Evolutionary conservation across 495 filamentous ascomycete species (phyloP), one percentile per base, ranked within the genome.

Genomic region (Opeltia flavorubescens): DNA sequence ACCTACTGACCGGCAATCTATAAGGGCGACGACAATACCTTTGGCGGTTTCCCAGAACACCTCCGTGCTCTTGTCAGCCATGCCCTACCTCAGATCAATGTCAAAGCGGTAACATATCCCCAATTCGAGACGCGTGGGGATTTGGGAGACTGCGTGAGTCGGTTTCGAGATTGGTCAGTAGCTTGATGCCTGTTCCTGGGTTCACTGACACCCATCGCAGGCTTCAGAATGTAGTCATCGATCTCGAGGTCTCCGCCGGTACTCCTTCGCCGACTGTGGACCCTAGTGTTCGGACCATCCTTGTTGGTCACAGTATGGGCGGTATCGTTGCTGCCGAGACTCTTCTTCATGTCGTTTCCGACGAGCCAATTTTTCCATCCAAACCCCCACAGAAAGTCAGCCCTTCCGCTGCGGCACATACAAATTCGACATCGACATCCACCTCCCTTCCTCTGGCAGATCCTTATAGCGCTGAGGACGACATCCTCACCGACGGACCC

Each of bases 281-380:
- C 42, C 89, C 89, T 7, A 84, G 80, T 2, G 87, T 98, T 21
- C 84, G 75, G 56, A 81, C 81, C 20, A 74, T 95, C 51, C 67
- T 98, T 0, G 68, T 95, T 30, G 89, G 93, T 9, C 91, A 98
- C 60, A 87, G 81, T 9, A 98, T 98, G 91, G 91, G 89, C 53
- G 91, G 91, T 50, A 95, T 98, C 54, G 87, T 98, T 12, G 91
- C 85, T 21, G 89, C 88, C 18, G 91, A 98, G 48, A 80, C 84
- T 0, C 64, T 91, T 34, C 72, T 95, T 38, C 64, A 75, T 12
- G 69, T 91, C 15, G 66, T 78, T 25, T 68, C 69, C 21, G 85
- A 93, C 49, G 68, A 80, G 34, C 80, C 82, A 18, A 77, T 89
- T 50, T 46, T 49, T 31, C 31, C 38, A 44, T 38, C 13, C 38